phyloP scores from a whole-genome alignment of 441 rosid genomes.

The Flueggea neowawraea region DNA sequence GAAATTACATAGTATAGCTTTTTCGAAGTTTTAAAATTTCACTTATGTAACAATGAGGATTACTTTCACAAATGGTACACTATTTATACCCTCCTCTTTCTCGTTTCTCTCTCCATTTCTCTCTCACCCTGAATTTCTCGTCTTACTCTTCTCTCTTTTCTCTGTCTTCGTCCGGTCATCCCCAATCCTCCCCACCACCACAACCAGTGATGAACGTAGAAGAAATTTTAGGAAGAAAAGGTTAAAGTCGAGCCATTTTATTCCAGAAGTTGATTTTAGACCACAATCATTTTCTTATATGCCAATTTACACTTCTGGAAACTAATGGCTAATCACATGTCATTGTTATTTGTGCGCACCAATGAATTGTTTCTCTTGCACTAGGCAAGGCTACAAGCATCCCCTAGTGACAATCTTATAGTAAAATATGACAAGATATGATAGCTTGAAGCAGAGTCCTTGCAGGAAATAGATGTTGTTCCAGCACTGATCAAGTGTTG shows the following conservation, averaged over 20 bases:
- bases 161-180: too few species aligned
- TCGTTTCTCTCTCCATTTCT: too few species aligned
- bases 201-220: too few species aligned
- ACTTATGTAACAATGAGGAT: too few species aligned
- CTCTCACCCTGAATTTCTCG: too few species aligned
- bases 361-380: slow-evolving; percentile 18
- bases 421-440: slow-evolving; percentile 45
- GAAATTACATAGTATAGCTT: too few species aligned
- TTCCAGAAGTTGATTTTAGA: background rate
- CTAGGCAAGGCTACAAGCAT: slow-evolving; percentile 48
- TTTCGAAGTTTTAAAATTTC: too few species aligned
- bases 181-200: too few species aligned
- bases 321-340: slow-evolving; percentile 30
- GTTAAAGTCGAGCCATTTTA: too few species aligned
- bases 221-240: slow-evolving; percentile 1
- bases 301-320: background rate
- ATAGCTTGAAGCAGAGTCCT: slow-evolving; percentile 39
- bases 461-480: slow-evolving; percentile 39
- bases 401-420: slow-evolving; percentile 61
- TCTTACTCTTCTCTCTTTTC: too few species aligned
- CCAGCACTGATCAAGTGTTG: slow-evolving; percentile 66
- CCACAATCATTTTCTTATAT: background rate
- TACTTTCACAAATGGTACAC: too few species aligned
- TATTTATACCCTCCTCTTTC: too few species aligned
- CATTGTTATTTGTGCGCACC: slow-evolving; percentile 14